Base-by-base conservation (phyloP, 345 rosid genomes). In the Ceriops decandra region DNA sequence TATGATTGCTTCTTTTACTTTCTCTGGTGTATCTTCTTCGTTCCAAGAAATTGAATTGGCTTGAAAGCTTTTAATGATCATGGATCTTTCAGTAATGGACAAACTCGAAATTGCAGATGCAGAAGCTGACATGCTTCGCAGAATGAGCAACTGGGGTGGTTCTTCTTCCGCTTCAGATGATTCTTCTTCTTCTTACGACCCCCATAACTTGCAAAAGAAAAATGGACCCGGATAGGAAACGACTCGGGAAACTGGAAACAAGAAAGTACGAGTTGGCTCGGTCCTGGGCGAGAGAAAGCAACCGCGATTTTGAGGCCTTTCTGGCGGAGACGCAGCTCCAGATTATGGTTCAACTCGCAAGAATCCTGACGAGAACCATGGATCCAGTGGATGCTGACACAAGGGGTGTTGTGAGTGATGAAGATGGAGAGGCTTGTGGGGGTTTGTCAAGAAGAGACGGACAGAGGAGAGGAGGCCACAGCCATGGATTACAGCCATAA, bases 401-500 rank as follows among this genome's bases (percentile, higher is more conserved):
- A 2, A 52, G 11, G 61, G 15, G 1, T 15, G 31, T 24, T 2
- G n/a, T 8, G 24, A 26, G 35, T 6, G 67, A 36, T 42, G 1
- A 42, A 52, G 52, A 52, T 0, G 67, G 32, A 51, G 51, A 33
- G 59, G 51, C 24, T 51, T 69, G 60, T 49, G 72, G 66, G 66
- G 33, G 36, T 51, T 51, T 51, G 73, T 33, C 66, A 17, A n/a
- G 60, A 62, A 27, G 52, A 61, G 24, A 24, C 52, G 33, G 52
- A 27, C 17, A 22, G 4, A 19, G 53, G 66, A 33, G 66, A 61
- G 60, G 60, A 52, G 11, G 72, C 16, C 15, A 13, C 49, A 10
- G 65, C 49, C 9, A 49, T 32, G 59, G 65, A 68, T 8, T 68
- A 65, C 65, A 59, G 30, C 58, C 72, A 60, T 49, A 61, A 7